Conservation (phyloP, 2,329 filamentous ascomycete species). For the Cylindrodendrum hubeiense region DNA sequence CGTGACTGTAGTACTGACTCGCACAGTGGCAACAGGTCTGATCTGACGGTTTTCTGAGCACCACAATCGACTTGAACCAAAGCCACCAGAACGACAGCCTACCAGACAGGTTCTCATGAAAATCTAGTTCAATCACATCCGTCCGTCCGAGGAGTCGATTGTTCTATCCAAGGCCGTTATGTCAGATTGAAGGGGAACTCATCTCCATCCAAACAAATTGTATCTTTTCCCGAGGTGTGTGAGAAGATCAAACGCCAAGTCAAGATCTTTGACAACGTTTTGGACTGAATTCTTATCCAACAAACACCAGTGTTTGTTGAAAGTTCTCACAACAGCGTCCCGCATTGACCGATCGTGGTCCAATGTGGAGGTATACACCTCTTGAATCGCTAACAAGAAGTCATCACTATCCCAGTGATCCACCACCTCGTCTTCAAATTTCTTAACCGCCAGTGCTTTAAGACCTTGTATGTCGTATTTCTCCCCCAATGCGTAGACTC, state of each 20-base stretch:
- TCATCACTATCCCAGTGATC: not conserved
- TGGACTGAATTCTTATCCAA: conserved; percentile 8
- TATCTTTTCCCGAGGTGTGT: not conserved
- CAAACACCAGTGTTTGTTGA: conserved; percentile 4
- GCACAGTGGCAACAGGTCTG: too few relatives aligned
- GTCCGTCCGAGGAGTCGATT: too few relatives aligned
- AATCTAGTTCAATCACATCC: too few relatives aligned
- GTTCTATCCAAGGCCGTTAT: too few relatives aligned
- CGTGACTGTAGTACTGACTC: too few relatives aligned
- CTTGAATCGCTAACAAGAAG: not conserved
- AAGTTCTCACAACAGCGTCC: not conserved
- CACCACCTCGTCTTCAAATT: conserved; percentile 9
- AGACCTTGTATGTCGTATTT: conserved; percentile 6
- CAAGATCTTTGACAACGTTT: conserved; percentile 3
- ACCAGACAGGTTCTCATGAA: too few relatives aligned
- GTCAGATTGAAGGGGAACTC: too few relatives aligned
- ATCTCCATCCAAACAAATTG: too few relatives aligned
- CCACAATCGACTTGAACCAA: too few relatives aligned
- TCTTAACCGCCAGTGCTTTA: conserved; percentile 1
- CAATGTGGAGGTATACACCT: conserved; percentile 15
- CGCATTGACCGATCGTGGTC: conserved; percentile 13
- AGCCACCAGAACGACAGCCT: too few relatives aligned
- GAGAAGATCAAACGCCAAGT: conserved; percentile 14
- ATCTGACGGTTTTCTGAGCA: too few relatives aligned
- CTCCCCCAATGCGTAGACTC: conserved; percentile 16